Base-by-base conservation (phyloP, 2,329 filamentous ascomycete genomes). In the Fusarium tricinctum region DNA sequence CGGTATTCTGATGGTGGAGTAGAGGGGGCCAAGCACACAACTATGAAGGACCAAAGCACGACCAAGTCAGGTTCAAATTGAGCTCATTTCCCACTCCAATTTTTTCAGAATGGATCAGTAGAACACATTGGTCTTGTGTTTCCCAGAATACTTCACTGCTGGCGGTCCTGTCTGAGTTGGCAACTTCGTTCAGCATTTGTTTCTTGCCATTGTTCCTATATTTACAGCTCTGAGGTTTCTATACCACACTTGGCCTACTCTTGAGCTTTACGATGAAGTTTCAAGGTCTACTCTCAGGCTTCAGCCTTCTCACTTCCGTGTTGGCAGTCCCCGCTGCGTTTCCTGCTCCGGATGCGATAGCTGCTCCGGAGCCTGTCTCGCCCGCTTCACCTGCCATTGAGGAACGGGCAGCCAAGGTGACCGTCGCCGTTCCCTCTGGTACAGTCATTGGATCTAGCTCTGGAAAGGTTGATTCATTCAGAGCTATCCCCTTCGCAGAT, bases 401-500 rank as follows among this genome's bases (percentile, higher is more conserved):
- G 58, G 82, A 82, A 66, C 78, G 83, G 44, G 82, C 81, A 40
- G 78, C 73, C 33, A 78, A 76, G 22, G 86, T 87, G 5, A 84
- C 83, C 5, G 87, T 90, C 48, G 78, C 82, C 17, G 84, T 89
- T 35, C 78, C 84, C 1, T 82, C 85, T 43, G 89, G 87, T 38
- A 90, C 85, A 6, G 79, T 92, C 33, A 75, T 85, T 42, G 88
- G 88, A 38, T 57, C 78, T 69, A 61, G 74, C n/a, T 61, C 77
- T 4, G 72, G 76, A 4, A 78, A 79, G 26, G 83, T 93, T 20
- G 92, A 95, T 58, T 86, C 83, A 26, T 94, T 92, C 80, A 88
- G 86, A 56, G 91, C 89, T 22, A 92, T 96, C 57, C 92, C 92
- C 5, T 96, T 89, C 73, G 91, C 92, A 3, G 82, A 92, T 64